Evolutionary conservation across 345 rosid genomes (phyloP), one percentile per base, ranked within the genome.

Genomic region (Hevea brasiliensis): DNA sequence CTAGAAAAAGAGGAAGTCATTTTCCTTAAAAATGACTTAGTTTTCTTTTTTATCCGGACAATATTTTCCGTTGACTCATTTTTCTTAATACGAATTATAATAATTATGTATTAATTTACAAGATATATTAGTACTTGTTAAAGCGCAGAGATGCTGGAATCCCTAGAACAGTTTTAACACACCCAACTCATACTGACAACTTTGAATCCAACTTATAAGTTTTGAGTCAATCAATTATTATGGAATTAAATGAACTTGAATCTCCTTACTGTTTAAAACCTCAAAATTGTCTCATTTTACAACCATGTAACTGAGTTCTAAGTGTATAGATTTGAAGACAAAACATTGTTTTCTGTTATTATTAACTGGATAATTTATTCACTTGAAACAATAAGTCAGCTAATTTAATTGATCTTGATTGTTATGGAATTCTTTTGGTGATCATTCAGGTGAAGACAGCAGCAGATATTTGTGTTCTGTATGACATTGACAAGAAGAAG

Each of bases 371-470:
- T 18, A 18, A 57, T 26, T 18, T n/a, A 20, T 32, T 47, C 60
- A 12, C 40, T 54, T 57, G 8, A n/a, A 61, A 65, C 20, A 26
- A 51, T 51, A 44, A 72, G 51, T 9, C 5, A 63, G 40, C 26
- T 23, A n/a, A 44, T 75, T 48, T 63, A 15, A 32, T 0, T 72
- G 64, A 24, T 65, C 51, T 80, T 41, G 59, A 50, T 58, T 21
- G 32, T 64, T 26, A 21, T 67, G 23, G 42, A 60, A 50, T 60
- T 79, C 23, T 32, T 77, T 40, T 66, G 44, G 20, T 66, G 59
- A 67, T 74, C n/a, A n/a, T n/a, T 61, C 91, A 94, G 98, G 80
- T 94, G 92, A 94, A 92, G 89, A 92, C 96, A 6, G 98, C 97
- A 8, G 96, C 98, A 23, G 97, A 94, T 69, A 73, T 82, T 29